Evolutionary conservation across 73 alveolate genomes (phyloP), one percentile per base, ranked within the genome.

Genomic region (Paramecium tetraurelia): DNA sequence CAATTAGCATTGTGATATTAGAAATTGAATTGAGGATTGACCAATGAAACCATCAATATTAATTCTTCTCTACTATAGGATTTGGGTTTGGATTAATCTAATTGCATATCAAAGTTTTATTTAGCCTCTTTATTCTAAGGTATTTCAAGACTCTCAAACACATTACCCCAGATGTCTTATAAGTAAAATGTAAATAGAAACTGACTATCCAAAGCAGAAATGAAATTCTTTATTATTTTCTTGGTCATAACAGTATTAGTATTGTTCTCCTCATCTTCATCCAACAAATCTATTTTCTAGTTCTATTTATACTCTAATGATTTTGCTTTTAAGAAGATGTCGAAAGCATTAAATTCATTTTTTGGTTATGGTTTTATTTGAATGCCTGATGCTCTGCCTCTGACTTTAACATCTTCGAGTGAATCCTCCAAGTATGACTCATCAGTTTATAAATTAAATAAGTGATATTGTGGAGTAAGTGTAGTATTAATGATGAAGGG

Each of bases 151-250:
- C 72, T 80, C 9, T 80, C 90, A 46, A 80, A 80, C 16, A 80
- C 57, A 80, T 80, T 40, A 80, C 63, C 90, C 75, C 70, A 44
- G 27, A 80, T 41, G 0, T 80, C 90, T 22, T 80, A 80, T 80
- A 80, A 80, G 46, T 80, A 80, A 22, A 44, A 80, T 40, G 90
- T 80, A 24, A 80, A 80, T 46, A 80, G 7, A 22, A 80, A 44
- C 12, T 80, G 11, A 80, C 76, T 31, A 48, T 80, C 50, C 46
- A 38, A 44, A 21, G 90, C 90, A 31, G 43, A 80, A 9, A 80
- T 35, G 14, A 80, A 80, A 80, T 80, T 80, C 48, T 80, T 80
- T 44, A 80, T 80, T n/a, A 80, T 31, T 80, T 80, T 80, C 21
- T 46, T 16, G 11, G 57, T 38, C 29, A n/a, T 75, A 0, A 38